phyloP scores from a whole-genome alignment of 2,329 filamentous ascomycete genomes.

The Aspergillus jensenii region DNA sequence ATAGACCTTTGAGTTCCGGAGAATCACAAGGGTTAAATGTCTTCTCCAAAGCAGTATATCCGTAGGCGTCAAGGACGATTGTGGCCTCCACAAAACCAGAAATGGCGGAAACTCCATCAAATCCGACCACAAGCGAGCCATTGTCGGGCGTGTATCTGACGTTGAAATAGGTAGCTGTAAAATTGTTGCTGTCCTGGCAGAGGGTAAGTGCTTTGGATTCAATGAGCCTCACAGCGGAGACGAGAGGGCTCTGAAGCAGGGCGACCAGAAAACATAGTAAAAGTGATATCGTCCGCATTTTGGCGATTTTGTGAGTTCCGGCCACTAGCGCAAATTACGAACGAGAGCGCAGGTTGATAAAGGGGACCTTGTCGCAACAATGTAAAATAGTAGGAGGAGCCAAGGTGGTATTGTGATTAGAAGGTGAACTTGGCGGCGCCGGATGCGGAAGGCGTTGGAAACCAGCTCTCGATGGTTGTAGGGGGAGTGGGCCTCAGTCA shows the following conservation, averaged over 20 bases:
- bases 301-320: constrained; percentile 15
- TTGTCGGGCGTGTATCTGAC: constrained; percentile 66
- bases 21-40: constrained; percentile 73
- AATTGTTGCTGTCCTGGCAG: constrained; percentile 79
- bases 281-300: constrained; percentile 35
- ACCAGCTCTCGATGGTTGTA: constrained; percentile 11
- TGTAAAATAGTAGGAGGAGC: constrained; percentile 7
- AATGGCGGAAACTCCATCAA: constrained; percentile 74
- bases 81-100: constrained; percentile 37
- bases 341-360: constrained; percentile 11
- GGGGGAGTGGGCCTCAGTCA: constrained; percentile 11
- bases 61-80: constrained; percentile 80
- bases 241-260: constrained; percentile 48
- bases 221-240: constrained; percentile 66
- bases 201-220: constrained; percentile 79
- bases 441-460: constrained; percentile 34
- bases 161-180: constrained; percentile 85
- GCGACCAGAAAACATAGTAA: constrained; percentile 40
- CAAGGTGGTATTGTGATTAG: constrained; percentile 30
- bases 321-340: not conserved
- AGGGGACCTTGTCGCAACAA: constrained; percentile 2
- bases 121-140: constrained; percentile 67
- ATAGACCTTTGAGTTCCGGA: constrained; percentile 68
- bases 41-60: constrained; percentile 67
- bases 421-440: constrained; percentile 33